These are phyloP conservation scores for Fusarium vanettenii DNA, from an alignment of 2,329 filamentous ascomycete species.

Conservation along the genomic window DNA sequence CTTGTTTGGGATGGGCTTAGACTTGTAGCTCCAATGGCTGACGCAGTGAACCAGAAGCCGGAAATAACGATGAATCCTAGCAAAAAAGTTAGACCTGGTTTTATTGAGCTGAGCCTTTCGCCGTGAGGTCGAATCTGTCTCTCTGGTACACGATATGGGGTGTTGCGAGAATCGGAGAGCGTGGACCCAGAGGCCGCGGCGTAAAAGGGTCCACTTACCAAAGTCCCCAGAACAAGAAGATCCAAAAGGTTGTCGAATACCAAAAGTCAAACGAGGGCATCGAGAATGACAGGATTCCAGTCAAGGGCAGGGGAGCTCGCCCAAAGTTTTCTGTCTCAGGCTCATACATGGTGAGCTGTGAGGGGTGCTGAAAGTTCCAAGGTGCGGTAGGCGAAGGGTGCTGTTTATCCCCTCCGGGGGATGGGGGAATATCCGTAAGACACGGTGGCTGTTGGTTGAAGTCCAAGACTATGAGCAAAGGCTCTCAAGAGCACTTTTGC, in stretches of 20 bases:
- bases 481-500: slow-evolving; percentile 5
- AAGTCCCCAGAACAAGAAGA: slow-evolving; percentile 54
- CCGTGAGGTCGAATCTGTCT: background rate
- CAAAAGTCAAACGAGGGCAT: slow-evolving; percentile 49
- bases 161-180: background rate
- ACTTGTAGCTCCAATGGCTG: slow-evolving; percentile 88
- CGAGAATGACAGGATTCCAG: slow-evolving; percentile 27
- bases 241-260: slow-evolving; percentile 61
- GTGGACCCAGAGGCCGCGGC: background rate
- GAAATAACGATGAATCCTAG: slow-evolving; percentile 86
- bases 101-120: background rate
- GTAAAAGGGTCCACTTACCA: slow-evolving; percentile 55
- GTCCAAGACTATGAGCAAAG: slow-evolving; percentile 10
- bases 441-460: slow-evolving; percentile 18
- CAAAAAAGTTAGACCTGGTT: slow-evolving; percentile 31
- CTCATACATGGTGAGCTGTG: slow-evolving; percentile 36
- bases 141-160: background rate
- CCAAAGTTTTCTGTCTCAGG: slow-evolving; percentile 26
- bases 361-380: slow-evolving; percentile 27
- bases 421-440: slow-evolving; percentile 20
- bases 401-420: slow-evolving; percentile 31
- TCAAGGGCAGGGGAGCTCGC: slow-evolving; percentile 27
- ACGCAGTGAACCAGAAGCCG: slow-evolving; percentile 86
- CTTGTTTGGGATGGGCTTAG: slow-evolving; percentile 83
- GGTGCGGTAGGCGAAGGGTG: slow-evolving; percentile 21